Base-by-base conservation (phyloP, 2,329 filamentous ascomycete genomes). In the Neofusicoccum kwambonambiense region DNA sequence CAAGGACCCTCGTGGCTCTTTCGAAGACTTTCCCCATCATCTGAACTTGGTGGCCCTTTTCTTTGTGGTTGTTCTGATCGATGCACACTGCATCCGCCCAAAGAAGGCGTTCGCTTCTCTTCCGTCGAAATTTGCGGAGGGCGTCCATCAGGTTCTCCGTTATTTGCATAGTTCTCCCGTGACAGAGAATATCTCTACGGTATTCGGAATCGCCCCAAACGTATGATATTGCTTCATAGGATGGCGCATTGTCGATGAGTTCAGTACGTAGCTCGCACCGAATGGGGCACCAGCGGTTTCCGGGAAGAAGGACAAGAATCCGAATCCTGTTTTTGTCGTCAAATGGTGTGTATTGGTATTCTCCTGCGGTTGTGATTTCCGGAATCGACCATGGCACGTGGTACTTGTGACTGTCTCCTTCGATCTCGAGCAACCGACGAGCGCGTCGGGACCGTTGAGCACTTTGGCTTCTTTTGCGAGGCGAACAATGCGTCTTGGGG, bases 41-140 rank as follows among this genome's bases (percentile, higher is more conserved):
- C 9, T 62, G 39, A 2, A 68, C 67, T 57, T 68, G 67, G 17
- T 61, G 49, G 7, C 50, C 35, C 5, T 54, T 17, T 22, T 68
- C 67, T 15, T 39, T 8, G 4, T 45, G 11, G 47, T 67, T 56
- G 6, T 19, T 19, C 47, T 68, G 67, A 31, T 68, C 52, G 31
- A 68, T 67, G 41, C 67, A 67, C 9, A 66, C 35, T 5, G 66
- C 58, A 27, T 68, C 67, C 2, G 66, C 66, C 67, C 67, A 67
- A 3, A 68, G 58, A 22, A 54, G 35, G 11, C 67, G 56, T 6
- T 62, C 39, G 4, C 35, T 35, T 19, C 37, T 39, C 4, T 19
- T n/a, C 3, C 42, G 22, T 2, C 67, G 49, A 12, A 68, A 58
- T 17, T 35, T 45, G 4, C 17, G 34, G 4, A 68, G 64, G 15